Evolutionary conservation across 2,329 filamentous ascomycete species (phyloP).

Genomic region (Ophiostoma australiae): DNA sequence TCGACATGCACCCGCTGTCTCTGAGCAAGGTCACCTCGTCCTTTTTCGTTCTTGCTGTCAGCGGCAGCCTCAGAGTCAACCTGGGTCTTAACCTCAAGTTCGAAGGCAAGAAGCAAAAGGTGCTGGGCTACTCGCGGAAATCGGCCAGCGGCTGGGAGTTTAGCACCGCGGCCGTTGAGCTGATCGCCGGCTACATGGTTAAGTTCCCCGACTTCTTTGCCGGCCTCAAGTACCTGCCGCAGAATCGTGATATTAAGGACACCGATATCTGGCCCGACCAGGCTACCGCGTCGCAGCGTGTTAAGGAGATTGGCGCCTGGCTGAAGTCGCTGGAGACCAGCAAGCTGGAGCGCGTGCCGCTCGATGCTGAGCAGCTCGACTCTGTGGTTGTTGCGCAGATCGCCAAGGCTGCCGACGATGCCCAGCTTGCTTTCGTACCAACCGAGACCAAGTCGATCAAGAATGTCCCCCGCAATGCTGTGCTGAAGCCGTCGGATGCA

Average conservation of each 20-base stretch:
- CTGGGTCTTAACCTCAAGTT: constrained; percentile 95
- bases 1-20: constrained; percentile 78
- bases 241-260: constrained; percentile 76
- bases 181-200: constrained; percentile 85
- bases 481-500: constrained; percentile 93
- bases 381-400: constrained; percentile 80
- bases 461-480: constrained; percentile 76
- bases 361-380: constrained; percentile 94
- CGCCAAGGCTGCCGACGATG: constrained; percentile 65
- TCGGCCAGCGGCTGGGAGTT: constrained; percentile 90
- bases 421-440: constrained; percentile 47
- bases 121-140: constrained; percentile 89
- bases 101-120: constrained; percentile 90
- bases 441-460: constrained; percentile 65
- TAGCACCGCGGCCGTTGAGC: constrained; percentile 71
- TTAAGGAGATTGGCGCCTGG: constrained; percentile 93
- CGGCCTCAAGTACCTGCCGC: constrained; percentile 77
- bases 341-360: constrained; percentile 88
- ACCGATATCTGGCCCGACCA: constrained; percentile 78
- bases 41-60: constrained; percentile 73
- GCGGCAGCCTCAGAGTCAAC: constrained; percentile 72
- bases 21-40: constrained; percentile 95
- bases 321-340: constrained; percentile 86
- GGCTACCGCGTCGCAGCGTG: constrained; percentile 65
- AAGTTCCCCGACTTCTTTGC: constrained; percentile 94